Percentiles rank a stretch among this genome's conserved stretches.
Evolutionary conservation across 495 filamentous ascomycete genomes (phyloP).

Genomic region (Neurospora intermedia): DNA sequence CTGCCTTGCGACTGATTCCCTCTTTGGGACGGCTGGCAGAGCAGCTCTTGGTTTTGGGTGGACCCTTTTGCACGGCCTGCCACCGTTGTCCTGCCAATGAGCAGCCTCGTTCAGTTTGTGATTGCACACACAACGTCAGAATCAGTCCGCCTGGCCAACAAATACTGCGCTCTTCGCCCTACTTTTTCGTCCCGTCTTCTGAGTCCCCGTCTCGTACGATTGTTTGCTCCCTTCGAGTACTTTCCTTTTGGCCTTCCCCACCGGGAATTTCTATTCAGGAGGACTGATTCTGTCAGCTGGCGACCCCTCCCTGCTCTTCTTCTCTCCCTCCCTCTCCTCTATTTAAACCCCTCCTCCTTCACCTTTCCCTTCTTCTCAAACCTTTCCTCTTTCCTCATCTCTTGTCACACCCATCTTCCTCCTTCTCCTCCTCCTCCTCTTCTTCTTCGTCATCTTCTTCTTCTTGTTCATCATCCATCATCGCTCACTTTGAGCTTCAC

Average conservation of each 20-base stretch:
- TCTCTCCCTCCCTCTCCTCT: neutral
- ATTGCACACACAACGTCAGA: neutral
- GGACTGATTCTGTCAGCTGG: neutral
- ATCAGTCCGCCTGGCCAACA: neutral
- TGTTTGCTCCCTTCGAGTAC: neutral
- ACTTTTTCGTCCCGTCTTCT: neutral
- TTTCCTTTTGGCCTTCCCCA: neutral
- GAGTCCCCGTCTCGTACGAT: neutral
- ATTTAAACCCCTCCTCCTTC: neutral
- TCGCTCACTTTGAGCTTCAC: neutral
- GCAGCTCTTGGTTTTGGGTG: neutral
- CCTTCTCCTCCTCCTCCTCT: no score
- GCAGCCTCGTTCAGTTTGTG: neutral
- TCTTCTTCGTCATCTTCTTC: neutral
- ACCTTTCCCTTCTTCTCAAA: neutral
- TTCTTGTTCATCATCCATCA: neutral
- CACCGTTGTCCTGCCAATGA: neutral
- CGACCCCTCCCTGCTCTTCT: neutral
- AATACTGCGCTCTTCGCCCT: neutral
- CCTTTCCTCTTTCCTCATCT: neutral
- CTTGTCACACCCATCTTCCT: neutral
- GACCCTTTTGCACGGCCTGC: neutral
- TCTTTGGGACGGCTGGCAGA: neutral
- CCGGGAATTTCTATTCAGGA: neutral
- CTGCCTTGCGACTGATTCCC: neutral